Percentiles rank a stretch among this genome's conserved stretches.
These are phyloP conservation scores for Paramecium primaurelia DNA, from an alignment of 73 alveolate genomes.

Conservation along the genomic window DNA sequence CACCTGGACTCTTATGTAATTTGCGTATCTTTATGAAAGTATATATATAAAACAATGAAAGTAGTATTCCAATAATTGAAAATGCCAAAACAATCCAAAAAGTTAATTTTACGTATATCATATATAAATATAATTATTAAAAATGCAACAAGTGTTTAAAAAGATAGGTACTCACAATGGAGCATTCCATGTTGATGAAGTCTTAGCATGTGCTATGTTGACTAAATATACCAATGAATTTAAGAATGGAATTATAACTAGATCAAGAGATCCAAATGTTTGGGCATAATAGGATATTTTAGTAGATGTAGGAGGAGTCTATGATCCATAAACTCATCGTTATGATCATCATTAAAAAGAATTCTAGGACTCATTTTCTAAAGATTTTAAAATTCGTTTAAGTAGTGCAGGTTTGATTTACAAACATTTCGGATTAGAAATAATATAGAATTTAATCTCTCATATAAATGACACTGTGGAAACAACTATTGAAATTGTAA, in stretches of 20 bases:
- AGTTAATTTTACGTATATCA: not conserved
- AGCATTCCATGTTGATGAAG: slow-evolving; percentile 93
- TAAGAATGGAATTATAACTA: slow-evolving; percentile 67
- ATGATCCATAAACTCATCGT: slow-evolving; percentile 72
- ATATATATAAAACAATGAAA: not conserved
- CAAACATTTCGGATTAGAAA: slow-evolving; percentile 89
- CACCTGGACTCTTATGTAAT: slow-evolving; percentile 41
- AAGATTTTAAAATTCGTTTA: slow-evolving; percentile 64
- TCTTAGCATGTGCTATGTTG: slow-evolving; percentile 80
- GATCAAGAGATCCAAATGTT: slow-evolving; percentile 86
- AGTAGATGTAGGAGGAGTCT: slow-evolving; percentile 90
- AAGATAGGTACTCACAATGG: slow-evolving; percentile 91
- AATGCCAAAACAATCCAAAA: not conserved
- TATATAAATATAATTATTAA: not conserved
- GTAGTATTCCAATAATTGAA: not conserved
- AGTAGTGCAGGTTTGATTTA: slow-evolving; percentile 91
- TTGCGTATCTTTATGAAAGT: not conserved
- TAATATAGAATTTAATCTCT: slow-evolving; percentile 65
- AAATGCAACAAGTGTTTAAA: not conserved
- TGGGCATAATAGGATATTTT: slow-evolving; percentile 77
- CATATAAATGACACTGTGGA: not conserved
- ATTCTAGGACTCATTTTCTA: slow-evolving; percentile 69
- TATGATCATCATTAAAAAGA: slow-evolving; percentile 93
- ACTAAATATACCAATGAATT: slow-evolving; percentile 67
- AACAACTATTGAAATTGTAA: not conserved